A percentile compares a stretch with the other conserved stretches of the same genome.
phyloP scores from a whole-genome alignment of 768 basidiomycete genomes.

The Podaxis pistillaris region DNA sequence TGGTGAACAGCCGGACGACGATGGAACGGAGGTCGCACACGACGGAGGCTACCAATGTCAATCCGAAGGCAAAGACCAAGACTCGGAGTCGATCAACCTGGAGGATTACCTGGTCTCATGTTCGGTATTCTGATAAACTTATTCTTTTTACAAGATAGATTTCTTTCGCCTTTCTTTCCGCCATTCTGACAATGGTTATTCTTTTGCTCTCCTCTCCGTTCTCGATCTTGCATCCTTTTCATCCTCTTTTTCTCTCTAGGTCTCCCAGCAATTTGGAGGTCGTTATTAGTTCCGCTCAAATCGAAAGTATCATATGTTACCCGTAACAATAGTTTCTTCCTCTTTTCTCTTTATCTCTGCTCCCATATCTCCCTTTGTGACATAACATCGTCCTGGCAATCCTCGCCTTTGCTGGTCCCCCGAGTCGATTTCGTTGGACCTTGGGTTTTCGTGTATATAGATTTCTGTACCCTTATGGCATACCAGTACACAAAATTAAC shows the following conservation, averaged over 20 bases:
- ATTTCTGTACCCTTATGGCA: background rate
- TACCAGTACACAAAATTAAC: background rate
- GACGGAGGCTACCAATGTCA: background rate
- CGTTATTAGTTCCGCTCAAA: background rate
- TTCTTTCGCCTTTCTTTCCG: background rate
- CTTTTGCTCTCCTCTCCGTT: background rate
- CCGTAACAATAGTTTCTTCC: background rate
- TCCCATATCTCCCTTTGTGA: background rate
- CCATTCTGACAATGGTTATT: background rate
- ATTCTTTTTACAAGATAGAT: background rate
- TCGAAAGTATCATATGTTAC: conserved; percentile 4
- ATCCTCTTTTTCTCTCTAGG: background rate
- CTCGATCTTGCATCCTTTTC: background rate
- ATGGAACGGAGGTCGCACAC: too few relatives aligned
- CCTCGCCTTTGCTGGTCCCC: background rate
- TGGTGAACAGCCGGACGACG: too few relatives aligned
- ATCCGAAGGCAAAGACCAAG: background rate
- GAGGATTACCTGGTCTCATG: background rate
- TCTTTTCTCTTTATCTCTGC: background rate
- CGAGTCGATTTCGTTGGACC: background rate
- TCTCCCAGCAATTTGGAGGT: conserved; percentile 12
- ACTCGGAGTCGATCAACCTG: background rate
- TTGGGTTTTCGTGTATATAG: conserved; percentile 7
- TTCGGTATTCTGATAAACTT: background rate
- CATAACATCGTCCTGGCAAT: background rate